Evolutionary conservation across 495 filamentous ascomycete genomes (phyloP), one percentile per base, ranked within the genome.

Genomic region (Cercophora newfieldiana): DNA sequence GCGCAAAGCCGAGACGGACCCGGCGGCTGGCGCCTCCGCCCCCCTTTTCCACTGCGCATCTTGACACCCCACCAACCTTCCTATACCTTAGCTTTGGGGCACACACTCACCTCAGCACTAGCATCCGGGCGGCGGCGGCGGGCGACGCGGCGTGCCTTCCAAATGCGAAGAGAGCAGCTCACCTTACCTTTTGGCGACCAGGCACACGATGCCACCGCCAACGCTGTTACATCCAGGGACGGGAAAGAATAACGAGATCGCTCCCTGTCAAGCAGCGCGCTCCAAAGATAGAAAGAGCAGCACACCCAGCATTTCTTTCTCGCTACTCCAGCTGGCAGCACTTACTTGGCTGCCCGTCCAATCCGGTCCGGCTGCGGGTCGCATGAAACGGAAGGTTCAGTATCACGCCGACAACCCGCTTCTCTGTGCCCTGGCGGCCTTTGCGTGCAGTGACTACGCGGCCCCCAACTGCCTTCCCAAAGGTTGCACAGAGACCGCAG

Each of bases 11-110:
- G 66, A 66, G 69, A 68, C 63, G 59, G 59, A 60, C 63, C 33
- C 68, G 68, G 65, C 65, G 61, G 54, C 66, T 70, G 62, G 19
- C 21, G 19, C 50, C 61, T 66, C 68, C 65, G 68, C 68, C 61
- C 67, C 61, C 64, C n/a, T n/a, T 37, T 44, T 50, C 29, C 49
- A 31, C 61, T 48, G 50, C 26, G 30, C 51, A 31, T 8, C 28
- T 31, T 6, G 37, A 21, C 16, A 19, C 21, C 22, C 16, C 16
- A 19, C 21, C 22, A 7, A 57, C 54, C 25, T 26, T 47, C 37
- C 37, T 47, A 7, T 3, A 24, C 6, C 48, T 24, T 53, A 22
- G 19, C 50, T 22, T 19, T 53, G 2, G 19, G 8, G n/a, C 24
- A 22, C 24, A n/a, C 50, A 24, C 50, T 53, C 50, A 22, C 24